A percentile compares a stretch with the other conserved stretches of the same genome.
Evolutionary conservation across 2,329 filamentous ascomycete genomes (phyloP).

Genomic region (Cladosporium oxysporum): DNA sequence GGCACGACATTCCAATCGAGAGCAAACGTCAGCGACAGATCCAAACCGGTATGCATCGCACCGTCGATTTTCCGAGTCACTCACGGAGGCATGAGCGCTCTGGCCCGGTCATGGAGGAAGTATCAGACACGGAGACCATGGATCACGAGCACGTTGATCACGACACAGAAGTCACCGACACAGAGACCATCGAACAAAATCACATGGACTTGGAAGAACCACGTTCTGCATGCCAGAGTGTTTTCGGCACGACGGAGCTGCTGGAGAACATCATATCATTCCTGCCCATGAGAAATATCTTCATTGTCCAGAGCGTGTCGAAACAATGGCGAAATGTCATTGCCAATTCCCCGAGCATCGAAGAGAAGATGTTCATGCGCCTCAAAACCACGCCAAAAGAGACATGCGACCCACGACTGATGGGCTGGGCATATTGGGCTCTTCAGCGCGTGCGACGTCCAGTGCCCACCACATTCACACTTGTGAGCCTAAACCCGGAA

Average conservation of each 20-base stretch:
- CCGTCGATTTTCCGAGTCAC: not conserved
- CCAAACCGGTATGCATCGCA: not conserved
- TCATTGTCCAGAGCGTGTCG: not conserved
- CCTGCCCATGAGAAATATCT: not conserved
- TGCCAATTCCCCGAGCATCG: not conserved
- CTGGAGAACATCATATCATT: not conserved
- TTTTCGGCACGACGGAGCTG: not conserved
- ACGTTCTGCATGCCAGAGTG: not conserved
- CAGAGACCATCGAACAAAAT: not conserved
- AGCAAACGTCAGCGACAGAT: not conserved
- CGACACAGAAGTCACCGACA: not conserved
- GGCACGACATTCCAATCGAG: no score
- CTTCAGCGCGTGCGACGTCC: not conserved
- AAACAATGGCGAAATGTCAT: not conserved
- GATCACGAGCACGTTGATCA: not conserved
- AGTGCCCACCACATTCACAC: not conserved
- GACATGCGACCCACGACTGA: not conserved
- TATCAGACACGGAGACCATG: not conserved
- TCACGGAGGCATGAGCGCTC: not conserved
- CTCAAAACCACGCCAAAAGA: not conserved
- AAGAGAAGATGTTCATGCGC: not conserved
- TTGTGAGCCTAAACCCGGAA: not conserved
- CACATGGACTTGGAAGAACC: not conserved
- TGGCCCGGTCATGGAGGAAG: not conserved
- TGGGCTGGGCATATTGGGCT: not conserved